Conservation (phyloP, 192 early-diverging fungal species). For the Linnemannia zychae region DNA sequence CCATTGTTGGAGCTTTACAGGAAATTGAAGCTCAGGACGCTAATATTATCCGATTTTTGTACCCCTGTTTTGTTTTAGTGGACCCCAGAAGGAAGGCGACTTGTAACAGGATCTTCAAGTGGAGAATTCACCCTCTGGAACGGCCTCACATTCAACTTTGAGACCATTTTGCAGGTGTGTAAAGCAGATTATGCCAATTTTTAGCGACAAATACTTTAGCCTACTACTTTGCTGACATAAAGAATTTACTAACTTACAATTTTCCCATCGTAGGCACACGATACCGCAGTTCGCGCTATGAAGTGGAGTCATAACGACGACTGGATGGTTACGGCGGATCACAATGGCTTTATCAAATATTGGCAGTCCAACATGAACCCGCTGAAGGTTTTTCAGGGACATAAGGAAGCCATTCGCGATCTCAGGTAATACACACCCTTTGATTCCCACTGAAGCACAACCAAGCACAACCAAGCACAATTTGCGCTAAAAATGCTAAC, state of each 20-base stretch:
- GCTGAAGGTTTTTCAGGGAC: conserved; percentile 88
- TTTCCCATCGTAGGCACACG: conserved; percentile 79
- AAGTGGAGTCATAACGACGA: conserved; percentile 96
- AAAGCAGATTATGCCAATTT: background rate
- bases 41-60: background rate
- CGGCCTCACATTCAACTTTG: conserved; percentile 98
- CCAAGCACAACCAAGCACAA: too few species aligned
- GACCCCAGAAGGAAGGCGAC: conserved; percentile 95
- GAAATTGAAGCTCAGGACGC: background rate
- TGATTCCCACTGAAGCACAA: background rate
- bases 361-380: conserved; percentile 98
- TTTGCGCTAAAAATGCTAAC: background rate
- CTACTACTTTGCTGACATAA: background rate
- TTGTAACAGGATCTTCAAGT: conserved; percentile 93
- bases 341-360: conserved; percentile 95
- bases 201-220: background rate
- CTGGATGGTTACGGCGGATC: conserved; percentile 95
- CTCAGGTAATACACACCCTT: conserved; percentile 64
- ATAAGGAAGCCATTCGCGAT: conserved; percentile 92
- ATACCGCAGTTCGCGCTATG: conserved; percentile 95
- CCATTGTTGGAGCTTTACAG: background rate
- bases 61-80: conserved; percentile 66
- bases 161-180: conserved; percentile 90
- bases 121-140: conserved; percentile 99
- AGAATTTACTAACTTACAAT: background rate